Evolutionary conservation across 345 rosid species (phyloP).

Genomic region (Durio zibethinus): DNA sequence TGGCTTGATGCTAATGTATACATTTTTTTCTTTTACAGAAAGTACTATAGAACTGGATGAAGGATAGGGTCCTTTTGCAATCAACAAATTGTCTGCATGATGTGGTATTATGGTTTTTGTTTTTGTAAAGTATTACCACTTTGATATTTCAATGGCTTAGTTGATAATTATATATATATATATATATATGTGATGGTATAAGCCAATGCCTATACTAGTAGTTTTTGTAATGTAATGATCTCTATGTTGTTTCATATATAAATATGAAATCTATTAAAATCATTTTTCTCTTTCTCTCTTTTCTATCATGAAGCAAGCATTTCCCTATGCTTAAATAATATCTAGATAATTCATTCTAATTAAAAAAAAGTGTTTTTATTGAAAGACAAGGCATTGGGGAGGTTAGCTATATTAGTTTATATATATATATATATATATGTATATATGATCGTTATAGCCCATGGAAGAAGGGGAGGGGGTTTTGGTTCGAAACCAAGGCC

Average conservation of each 20-base stretch:
- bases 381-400: slow-evolving; percentile 18
- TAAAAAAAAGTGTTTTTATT: neutral
- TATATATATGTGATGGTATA: slow-evolving; percentile 8
- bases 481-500: no score
- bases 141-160: slow-evolving; percentile 11
- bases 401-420: no score
- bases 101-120: slow-evolving; percentile 2
- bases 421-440: no score
- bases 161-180: neutral
- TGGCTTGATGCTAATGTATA: neutral
- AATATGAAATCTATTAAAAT: no score
- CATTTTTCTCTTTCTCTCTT: no score
- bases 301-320: neutral
- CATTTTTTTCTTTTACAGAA: neutral
- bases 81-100: slow-evolving; percentile 1
- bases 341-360: neutral
- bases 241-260: neutral
- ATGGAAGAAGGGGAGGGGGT: no score
- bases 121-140: neutral
- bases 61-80: neutral
- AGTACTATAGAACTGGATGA: neutral
- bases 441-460: no score
- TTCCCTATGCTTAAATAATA: neutral
- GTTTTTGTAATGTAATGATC: slow-evolving; percentile 3
- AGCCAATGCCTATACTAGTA: neutral